These are phyloP conservation scores for Penicillium paneum DNA, from an alignment of 2,329 filamentous ascomycete genomes.

Conservation along the genomic window DNA sequence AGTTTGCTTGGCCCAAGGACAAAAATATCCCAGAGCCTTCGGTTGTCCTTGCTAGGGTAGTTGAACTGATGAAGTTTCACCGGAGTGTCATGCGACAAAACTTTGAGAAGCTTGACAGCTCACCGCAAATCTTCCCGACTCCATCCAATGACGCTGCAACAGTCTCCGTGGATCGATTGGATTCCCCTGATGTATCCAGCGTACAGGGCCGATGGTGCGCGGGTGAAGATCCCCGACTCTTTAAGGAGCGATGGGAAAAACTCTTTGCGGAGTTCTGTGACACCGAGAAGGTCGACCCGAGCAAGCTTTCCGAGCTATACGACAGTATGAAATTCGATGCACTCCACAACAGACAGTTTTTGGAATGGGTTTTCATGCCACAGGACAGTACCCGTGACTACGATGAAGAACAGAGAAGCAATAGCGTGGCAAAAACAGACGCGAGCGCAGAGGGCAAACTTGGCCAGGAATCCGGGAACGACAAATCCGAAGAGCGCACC, in stretches of 20 bases:
- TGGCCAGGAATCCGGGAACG: conserved; percentile 20
- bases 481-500: conserved; percentile 30
- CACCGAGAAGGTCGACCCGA: conserved; percentile 95
- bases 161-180: not conserved
- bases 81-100: conserved; percentile 93
- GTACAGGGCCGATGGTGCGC: conserved; percentile 96
- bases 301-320: conserved; percentile 97
- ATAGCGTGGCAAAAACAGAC: conserved; percentile 22
- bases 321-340: conserved; percentile 99
- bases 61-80: conserved; percentile 97
- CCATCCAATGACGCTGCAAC: conserved; percentile 24
- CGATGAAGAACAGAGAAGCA: conserved; percentile 45
- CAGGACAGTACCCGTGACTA: conserved; percentile 74
- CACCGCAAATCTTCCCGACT: conserved; percentile 58
- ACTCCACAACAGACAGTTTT: conserved; percentile 89
- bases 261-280: conserved; percentile 95
- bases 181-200: conserved; percentile 57
- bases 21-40: conserved; percentile 86
- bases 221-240: conserved; percentile 89
- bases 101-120: conserved; percentile 71
- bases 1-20: conserved; percentile 94
- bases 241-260: conserved; percentile 97
- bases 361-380: conserved; percentile 97
- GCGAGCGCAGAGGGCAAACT: conserved; percentile 19
- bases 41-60: conserved; percentile 84